Percentiles rank a stretch among this genome's conserved stretches.
phyloP scores from a whole-genome alignment of 1,139 yeast genomes.

The Geotrichum citri-aurantii region DNA sequence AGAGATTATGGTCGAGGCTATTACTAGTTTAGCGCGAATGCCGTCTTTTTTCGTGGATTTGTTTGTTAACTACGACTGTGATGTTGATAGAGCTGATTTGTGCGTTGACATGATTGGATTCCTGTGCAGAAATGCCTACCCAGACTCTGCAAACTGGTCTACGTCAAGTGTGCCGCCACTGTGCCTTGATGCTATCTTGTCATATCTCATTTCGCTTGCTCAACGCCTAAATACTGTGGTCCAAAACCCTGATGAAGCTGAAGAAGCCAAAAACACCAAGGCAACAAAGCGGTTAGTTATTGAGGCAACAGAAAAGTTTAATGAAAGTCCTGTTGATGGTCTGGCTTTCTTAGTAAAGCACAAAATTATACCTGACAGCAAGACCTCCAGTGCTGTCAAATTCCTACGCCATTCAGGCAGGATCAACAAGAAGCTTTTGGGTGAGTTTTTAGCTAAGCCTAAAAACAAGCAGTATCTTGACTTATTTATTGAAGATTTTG shows the following conservation, averaged over 20 bases:
- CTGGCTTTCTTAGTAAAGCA: conserved; percentile 54
- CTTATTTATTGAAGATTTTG: conserved; percentile 64
- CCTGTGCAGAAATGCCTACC: conserved; percentile 68
- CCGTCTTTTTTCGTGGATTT: conserved; percentile 72
- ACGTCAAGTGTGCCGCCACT: conserved; percentile 90
- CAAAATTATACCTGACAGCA: conserved; percentile 57
- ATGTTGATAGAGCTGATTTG: conserved; percentile 78
- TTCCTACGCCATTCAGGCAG: conserved; percentile 75
- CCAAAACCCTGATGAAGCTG: conserved; percentile 15
- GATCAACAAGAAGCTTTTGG: conserved; percentile 79
- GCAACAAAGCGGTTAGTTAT: conserved; percentile 66
- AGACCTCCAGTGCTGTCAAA: conserved; percentile 58
- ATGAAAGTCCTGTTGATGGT: conserved; percentile 73
- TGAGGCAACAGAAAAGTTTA: conserved; percentile 65
- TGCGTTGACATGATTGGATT: conserved; percentile 64
- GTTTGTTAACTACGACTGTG: conserved; percentile 85
- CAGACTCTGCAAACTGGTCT: conserved; percentile 69
- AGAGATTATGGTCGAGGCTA: conserved; percentile 77
- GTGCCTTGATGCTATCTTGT: conserved; percentile 79
- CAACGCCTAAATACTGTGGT: conserved; percentile 42
- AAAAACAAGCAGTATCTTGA: conserved; percentile 54
- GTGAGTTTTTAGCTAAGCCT: conserved; percentile 80
- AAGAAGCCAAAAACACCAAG: conserved; percentile 39
- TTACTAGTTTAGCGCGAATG: conserved; percentile 71
- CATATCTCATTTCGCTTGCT: conserved; percentile 62